phyloP scores from a whole-genome alignment of 2,329 filamentous ascomycete genomes.

The Tolypocladium endophyticum region DNA sequence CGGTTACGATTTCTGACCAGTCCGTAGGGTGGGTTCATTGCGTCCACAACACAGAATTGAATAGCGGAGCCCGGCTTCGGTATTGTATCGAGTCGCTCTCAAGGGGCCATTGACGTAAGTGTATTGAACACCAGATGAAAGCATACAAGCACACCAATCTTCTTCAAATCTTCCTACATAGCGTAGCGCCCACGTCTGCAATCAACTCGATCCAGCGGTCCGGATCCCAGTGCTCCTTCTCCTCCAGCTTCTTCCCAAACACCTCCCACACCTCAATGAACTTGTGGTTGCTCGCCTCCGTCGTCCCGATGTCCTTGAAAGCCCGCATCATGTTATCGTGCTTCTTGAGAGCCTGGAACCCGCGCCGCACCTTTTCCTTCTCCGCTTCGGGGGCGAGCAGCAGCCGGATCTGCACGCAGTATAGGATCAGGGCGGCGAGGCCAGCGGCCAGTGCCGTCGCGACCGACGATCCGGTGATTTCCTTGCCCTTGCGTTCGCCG shows the following conservation, averaged over 20 bases:
- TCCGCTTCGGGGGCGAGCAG: neutral
- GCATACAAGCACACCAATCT: neutral
- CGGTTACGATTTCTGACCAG: too few species aligned
- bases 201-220: neutral
- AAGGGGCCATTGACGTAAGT: too few species aligned
- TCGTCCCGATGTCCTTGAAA: neutral
- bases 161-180: neutral
- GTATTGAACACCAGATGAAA: too few species aligned
- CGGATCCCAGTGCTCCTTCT: neutral
- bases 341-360: neutral
- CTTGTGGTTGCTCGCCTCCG: neutral
- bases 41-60: too few species aligned
- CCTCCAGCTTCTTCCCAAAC: neutral
- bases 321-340: neutral
- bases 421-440: neutral
- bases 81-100: too few species aligned
- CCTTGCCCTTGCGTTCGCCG: neutral
- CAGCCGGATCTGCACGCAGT: neutral
- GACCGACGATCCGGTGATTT: neutral
- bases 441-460: neutral
- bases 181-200: neutral
- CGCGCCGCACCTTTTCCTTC: neutral
- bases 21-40: too few species aligned
- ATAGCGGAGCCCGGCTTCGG: too few species aligned
- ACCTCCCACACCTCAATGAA: neutral